These are phyloP conservation scores for Hymenoscyphus albidus DNA, from an alignment of 2,329 filamentous ascomycete genomes.

Conservation along the genomic window DNA sequence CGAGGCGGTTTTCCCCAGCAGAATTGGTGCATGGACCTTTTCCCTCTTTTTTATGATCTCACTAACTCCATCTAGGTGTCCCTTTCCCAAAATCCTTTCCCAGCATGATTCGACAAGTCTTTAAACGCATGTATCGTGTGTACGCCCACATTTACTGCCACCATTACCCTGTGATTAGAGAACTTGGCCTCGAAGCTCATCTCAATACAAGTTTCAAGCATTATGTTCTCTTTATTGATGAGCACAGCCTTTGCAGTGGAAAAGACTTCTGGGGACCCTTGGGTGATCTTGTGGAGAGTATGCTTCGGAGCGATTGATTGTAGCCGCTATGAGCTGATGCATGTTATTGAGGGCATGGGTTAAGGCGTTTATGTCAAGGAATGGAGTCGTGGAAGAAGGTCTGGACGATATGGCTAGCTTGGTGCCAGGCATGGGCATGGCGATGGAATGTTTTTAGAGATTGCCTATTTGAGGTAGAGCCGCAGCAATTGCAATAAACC, in stretches of 20 bases:
- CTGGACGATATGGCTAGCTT: slow-evolving; percentile 8
- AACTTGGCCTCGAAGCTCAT: slow-evolving; percentile 92
- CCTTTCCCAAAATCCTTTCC: slow-evolving; percentile 94
- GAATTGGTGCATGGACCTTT: slow-evolving; percentile 61
- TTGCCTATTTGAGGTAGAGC: slow-evolving; percentile 13
- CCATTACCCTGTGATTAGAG: slow-evolving; percentile 94
- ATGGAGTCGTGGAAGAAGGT: slow-evolving; percentile 18
- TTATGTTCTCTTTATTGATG: slow-evolving; percentile 97
- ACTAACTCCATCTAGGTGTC: slow-evolving; percentile 55
- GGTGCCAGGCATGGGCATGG: slow-evolving; percentile 6
- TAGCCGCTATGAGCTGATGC: slow-evolving; percentile 17
- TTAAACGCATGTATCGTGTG: slow-evolving; percentile 97
- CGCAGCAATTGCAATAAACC: slow-evolving; percentile 11
- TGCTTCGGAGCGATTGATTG: slow-evolving; percentile 78
- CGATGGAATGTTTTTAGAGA: slow-evolving; percentile 13
- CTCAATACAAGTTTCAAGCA: slow-evolving; percentile 99
- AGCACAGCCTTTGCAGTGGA: slow-evolving; percentile 86
- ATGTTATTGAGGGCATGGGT: slow-evolving; percentile 17
- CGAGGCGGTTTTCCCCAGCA: slow-evolving; percentile 88
- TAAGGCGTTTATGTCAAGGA: slow-evolving; percentile 27
- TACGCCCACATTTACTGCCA: slow-evolving; percentile 99
- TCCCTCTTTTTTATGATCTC: background rate
- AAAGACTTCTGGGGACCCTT: slow-evolving; percentile 97
- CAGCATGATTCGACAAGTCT: slow-evolving; percentile 85
- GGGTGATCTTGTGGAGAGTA: slow-evolving; percentile 94